Evolutionary conservation across 306 rosid genomes (phyloP), one percentile per base, ranked within the genome.

Genomic region (Fragaria iinumae): DNA sequence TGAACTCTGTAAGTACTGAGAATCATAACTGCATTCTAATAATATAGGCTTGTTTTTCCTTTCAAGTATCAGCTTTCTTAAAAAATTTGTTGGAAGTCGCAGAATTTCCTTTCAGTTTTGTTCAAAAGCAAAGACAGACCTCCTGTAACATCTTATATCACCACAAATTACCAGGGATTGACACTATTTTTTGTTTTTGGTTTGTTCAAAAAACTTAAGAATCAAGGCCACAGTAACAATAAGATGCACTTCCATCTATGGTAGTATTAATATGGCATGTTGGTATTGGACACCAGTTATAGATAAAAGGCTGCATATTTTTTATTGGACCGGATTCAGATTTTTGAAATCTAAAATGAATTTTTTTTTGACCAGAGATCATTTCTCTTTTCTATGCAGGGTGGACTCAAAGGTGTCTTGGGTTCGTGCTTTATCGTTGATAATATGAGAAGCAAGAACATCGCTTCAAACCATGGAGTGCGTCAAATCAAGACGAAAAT

Each of bases 1-100:
- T 49, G 21, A 64, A 21, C 74, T 56, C 32, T 65, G 75, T 73
- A 44, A 73, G 74, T 65, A 14, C 39, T 53, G 13, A 41, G 20
- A 27, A 53, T n/a, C 27, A 29, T 20, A 32, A 32, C 49, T 27
- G 41, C 59, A 69, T 44, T 57, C 11, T 32, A 8, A 23, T 68
- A 5, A 52, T 66, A 20, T 43, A 68, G 4, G n/a, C 0, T 62
- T 62, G 38, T 29, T 6, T 16, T 52, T 36, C 11, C 20, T 32
- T 21, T 45, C 21, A 60, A 32, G 18, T 16, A 23, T 63, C 39
- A 39, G 44, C 9, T 39, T 39, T 39, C 44, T 39, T 18, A 9
- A 53, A 53, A 20, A 2, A 20, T 20, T 53, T 53, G 25, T 53
- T 53, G 60, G 0, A 8, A 7, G 60, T 17, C 18, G 55, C n/a